phyloP scores from a whole-genome alignment of 805 yeast species.

The Blastobotrys attinorum region DNA sequence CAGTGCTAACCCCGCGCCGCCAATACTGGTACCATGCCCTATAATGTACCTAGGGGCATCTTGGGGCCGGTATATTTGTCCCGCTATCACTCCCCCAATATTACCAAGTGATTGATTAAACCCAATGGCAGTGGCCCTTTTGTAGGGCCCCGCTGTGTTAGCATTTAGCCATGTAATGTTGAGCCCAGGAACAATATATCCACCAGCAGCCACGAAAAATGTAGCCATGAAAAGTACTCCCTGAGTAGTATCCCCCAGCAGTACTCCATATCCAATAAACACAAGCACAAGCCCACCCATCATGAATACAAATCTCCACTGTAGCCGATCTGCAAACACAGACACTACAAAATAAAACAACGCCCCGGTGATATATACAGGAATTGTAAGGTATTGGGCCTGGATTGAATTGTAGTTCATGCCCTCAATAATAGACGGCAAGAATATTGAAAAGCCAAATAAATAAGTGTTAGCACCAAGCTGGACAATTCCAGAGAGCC shows the following conservation, averaged over 20 bases:
- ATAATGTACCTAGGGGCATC: slow-evolving; percentile 32
- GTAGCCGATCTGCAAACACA: not conserved
- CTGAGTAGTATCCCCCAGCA: not conserved
- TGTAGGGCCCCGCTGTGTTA: slow-evolving; percentile 36
- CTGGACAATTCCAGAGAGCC: slow-evolving; percentile 1
- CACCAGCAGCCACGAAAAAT: slow-evolving; percentile 10
- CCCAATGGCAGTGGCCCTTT: slow-evolving; percentile 37
- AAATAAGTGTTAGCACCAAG: slow-evolving; percentile 1
- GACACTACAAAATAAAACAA: slow-evolving; percentile 33
- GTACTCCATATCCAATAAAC: not conserved
- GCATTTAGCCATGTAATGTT: slow-evolving; percentile 39
- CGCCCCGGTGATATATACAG: slow-evolving; percentile 40
- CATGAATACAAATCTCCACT: not conserved
- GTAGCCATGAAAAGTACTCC: slow-evolving; percentile 6
- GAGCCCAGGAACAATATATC: slow-evolving; percentile 34
- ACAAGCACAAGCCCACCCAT: not conserved
- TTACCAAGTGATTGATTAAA: slow-evolving; percentile 39
- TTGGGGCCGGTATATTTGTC: slow-evolving; percentile 32
- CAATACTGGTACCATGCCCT: slow-evolving; percentile 27
- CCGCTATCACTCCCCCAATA: slow-evolving; percentile 38
- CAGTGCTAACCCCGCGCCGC: slow-evolving; percentile 6
- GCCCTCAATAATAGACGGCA: slow-evolving; percentile 38
- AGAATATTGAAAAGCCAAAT: slow-evolving; percentile 35
- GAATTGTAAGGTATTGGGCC: slow-evolving; percentile 40
- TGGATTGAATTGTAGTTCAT: slow-evolving; percentile 37